A percentile compares a stretch with the other conserved stretches of the same genome.
These are phyloP conservation scores for Pleurotus ostreatus DNA, from an alignment of 768 basidiomycete genomes.

Conservation along the genomic window DNA sequence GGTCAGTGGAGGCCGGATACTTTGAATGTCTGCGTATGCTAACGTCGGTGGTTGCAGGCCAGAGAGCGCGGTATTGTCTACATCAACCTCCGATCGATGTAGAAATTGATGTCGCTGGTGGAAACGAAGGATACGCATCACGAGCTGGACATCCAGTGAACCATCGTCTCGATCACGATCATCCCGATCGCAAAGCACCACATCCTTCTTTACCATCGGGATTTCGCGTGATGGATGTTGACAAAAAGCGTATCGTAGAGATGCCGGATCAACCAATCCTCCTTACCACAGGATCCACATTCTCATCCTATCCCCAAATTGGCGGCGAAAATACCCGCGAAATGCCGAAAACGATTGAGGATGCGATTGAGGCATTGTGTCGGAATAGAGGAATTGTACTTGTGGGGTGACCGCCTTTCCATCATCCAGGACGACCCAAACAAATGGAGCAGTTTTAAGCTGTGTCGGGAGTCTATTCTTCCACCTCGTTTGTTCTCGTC, in stretches of 20 bases:
- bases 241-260: not conserved
- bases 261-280: too few relatives aligned
- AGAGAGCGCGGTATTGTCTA: not conserved
- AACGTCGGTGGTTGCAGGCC: not conserved
- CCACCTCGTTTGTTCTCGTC: not conserved
- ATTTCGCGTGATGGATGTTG: not conserved
- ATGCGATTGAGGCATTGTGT: not conserved
- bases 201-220: not conserved
- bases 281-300: too few relatives aligned
- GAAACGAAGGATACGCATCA: not conserved
- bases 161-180: not conserved
- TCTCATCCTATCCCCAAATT: not conserved
- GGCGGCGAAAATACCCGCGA: not conserved
- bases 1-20: not conserved
- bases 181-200: not conserved
- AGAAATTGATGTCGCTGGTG: not conserved
- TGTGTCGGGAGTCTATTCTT: not conserved
- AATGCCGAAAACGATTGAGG: conserved; percentile 3
- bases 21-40: not conserved
- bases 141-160: not conserved
- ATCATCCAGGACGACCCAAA: conserved; percentile 1
- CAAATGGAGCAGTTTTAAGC: too few relatives aligned
- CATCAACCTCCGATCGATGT: not conserved
- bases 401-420: not conserved
- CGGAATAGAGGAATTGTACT: not conserved